Percentiles rank a stretch among this genome's conserved stretches.
Evolutionary conservation across 2,329 filamentous ascomycete species (phyloP).

Genomic region (Epichloe hybrida): DNA sequence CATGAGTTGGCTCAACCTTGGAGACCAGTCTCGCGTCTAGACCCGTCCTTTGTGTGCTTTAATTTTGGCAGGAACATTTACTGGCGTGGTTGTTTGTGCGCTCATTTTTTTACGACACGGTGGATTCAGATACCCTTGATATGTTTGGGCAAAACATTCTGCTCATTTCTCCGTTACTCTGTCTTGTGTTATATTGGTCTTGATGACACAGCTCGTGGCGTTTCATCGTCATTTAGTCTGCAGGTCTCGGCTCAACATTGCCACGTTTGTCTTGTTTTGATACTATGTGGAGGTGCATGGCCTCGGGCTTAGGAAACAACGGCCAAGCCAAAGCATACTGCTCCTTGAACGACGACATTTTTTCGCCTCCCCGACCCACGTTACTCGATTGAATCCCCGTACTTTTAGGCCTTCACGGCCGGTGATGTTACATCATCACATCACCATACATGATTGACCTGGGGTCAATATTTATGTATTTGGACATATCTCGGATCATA

Average conservation of each 20-base stretch:
- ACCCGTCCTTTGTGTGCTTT: not conserved
- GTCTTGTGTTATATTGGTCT: not conserved
- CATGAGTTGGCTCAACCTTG: constrained; percentile 72
- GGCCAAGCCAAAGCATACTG: not conserved
- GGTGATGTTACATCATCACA: constrained; percentile 4
- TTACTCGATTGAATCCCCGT: not conserved
- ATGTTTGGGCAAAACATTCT: not conserved
- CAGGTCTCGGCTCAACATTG: not conserved
- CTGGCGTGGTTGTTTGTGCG: not conserved
- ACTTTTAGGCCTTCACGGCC: not conserved
- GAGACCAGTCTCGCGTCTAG: constrained; percentile 25
- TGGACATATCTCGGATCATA: constrained; percentile 20
- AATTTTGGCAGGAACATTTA: not conserved
- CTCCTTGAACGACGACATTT: not conserved
- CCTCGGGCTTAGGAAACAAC: not conserved
- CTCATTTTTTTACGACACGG: not conserved
- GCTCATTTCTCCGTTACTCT: not conserved
- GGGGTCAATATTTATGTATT: constrained; percentile 16
- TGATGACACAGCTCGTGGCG: not conserved
- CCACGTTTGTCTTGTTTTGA: not conserved
- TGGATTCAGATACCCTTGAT: not conserved
- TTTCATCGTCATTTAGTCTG: not conserved
- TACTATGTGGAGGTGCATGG: not conserved
- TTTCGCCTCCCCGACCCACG: not conserved
- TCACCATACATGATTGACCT: constrained; percentile 13